Percentiles rank a stretch among this genome's conserved stretches.
Evolutionary conservation across 176 grass and related monocot genomes (phyloP).

Genomic region (Musa troglodytarum): DNA sequence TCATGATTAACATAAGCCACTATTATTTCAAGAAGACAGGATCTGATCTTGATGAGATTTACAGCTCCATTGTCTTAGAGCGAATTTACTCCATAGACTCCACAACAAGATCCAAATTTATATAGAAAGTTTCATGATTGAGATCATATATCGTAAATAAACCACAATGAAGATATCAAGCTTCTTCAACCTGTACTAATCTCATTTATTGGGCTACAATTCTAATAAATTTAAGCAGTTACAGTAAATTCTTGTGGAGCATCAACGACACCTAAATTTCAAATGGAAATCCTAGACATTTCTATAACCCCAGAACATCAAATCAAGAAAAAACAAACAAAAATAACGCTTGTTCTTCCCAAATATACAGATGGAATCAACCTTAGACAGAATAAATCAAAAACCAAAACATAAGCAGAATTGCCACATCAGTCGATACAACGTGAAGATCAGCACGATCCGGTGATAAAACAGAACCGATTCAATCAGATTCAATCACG

Average conservation of each 20-base stretch:
- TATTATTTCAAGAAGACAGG: too few species aligned
- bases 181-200: neutral
- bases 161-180: neutral
- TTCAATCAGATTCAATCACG: neutral
- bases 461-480: neutral
- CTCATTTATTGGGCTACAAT: neutral
- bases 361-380: neutral
- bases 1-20: too few species aligned
- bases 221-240: neutral
- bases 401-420: neutral
- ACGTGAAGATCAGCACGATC: neutral
- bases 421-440: neutral
- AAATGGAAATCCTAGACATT: neutral
- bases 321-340: neutral
- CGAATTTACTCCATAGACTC: too few species aligned
- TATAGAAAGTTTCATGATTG: too few species aligned
- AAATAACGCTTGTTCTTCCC: neutral
- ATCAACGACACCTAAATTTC: too few species aligned
- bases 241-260: neutral
- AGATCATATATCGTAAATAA: neutral
- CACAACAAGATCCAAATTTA: too few species aligned
- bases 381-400: neutral
- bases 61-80: too few species aligned
- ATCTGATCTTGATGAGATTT: too few species aligned
- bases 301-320: neutral